A percentile compares a stretch with the other conserved stretches of the same genome.
Evolutionary conservation across 169 alveolate species (phyloP).

Genomic region (Plasmodium vinckei): DNA sequence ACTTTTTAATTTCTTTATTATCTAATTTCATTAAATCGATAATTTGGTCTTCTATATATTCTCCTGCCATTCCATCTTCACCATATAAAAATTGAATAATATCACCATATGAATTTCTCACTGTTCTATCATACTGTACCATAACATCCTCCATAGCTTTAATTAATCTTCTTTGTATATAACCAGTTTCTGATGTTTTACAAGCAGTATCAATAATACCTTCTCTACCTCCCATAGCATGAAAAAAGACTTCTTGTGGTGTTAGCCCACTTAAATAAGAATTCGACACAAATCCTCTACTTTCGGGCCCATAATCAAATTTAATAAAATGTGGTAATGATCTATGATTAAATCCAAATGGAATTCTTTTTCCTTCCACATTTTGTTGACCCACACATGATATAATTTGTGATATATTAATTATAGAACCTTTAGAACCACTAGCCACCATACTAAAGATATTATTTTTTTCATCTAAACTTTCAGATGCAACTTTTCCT

Average conservation of each 20-base stretch:
- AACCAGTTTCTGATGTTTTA: constrained; percentile 99
- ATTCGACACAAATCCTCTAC: constrained; percentile 99
- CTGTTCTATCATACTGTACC: constrained; percentile 99
- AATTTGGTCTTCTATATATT: constrained; percentile 97
- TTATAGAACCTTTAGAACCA: constrained; percentile 97
- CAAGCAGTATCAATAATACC: constrained; percentile 99
- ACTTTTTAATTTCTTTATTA: constrained; percentile 87
- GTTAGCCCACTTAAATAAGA: constrained; percentile 97
- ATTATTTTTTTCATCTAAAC: constrained; percentile 95
- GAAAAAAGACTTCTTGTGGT: constrained; percentile 99
- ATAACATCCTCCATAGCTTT: constrained; percentile 99
- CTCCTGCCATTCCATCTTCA: constrained; percentile 99
- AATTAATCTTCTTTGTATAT: constrained; percentile 98
- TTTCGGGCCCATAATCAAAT: constrained; percentile 99
- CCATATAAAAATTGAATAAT: constrained; percentile 99
- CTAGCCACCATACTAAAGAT: constrained; percentile 98
- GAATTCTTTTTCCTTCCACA: constrained; percentile 99
- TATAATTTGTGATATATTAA: constrained; percentile 98
- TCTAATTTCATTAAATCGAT: constrained; percentile 94
- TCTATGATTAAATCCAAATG: constrained; percentile 98
- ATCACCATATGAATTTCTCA: constrained; percentile 96
- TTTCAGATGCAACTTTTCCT: constrained; percentile 93
- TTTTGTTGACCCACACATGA: constrained; percentile 99
- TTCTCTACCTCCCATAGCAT: constrained; percentile 99
- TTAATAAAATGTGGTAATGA: constrained; percentile 99